A percentile compares a stretch with the other conserved stretches of the same genome.
Evolutionary conservation across 176 grass and related monocot genomes (phyloP).

Genomic region (Panicum miliaceum): DNA sequence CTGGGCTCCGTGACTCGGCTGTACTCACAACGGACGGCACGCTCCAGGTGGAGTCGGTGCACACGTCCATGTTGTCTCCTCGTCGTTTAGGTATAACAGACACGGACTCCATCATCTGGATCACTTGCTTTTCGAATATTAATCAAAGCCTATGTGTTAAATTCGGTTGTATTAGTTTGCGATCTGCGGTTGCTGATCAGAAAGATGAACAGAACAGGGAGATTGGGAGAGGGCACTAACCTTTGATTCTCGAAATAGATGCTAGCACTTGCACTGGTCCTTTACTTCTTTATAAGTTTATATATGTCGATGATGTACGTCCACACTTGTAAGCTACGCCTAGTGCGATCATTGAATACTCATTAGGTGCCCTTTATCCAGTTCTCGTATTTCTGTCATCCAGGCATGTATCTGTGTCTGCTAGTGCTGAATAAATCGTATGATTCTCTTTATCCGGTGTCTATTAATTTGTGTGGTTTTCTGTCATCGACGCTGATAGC

Average conservation of each 20-base stretch:
- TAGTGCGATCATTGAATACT: slow-evolving; percentile 17
- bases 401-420: slow-evolving; percentile 9
- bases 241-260: not conserved
- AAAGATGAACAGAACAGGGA: not conserved
- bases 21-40: slow-evolving; percentile 42
- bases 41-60: slow-evolving; percentile 45
- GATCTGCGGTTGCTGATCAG: not conserved
- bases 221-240: not conserved
- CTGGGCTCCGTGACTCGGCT: not conserved
- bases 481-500: slow-evolving; percentile 18
- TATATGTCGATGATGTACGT: not conserved
- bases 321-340: slow-evolving; percentile 31
- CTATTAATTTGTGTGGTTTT: not conserved
- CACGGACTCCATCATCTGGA: not conserved
- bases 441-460: slow-evolving; percentile 31
- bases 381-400: not conserved
- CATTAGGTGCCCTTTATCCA: slow-evolving; percentile 8
- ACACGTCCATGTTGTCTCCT: slow-evolving; percentile 38
- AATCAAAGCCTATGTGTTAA: not conserved
- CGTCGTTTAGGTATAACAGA: slow-evolving; percentile 35
- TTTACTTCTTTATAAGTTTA: not conserved
- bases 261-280: not conserved
- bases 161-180: not conserved
- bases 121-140: not conserved
- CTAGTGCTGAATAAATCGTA: not conserved